A percentile compares a stretch with the other conserved stretches of the same genome.
phyloP scores from a whole-genome alignment of 257 asterid species.

The Solanum pennellii region DNA sequence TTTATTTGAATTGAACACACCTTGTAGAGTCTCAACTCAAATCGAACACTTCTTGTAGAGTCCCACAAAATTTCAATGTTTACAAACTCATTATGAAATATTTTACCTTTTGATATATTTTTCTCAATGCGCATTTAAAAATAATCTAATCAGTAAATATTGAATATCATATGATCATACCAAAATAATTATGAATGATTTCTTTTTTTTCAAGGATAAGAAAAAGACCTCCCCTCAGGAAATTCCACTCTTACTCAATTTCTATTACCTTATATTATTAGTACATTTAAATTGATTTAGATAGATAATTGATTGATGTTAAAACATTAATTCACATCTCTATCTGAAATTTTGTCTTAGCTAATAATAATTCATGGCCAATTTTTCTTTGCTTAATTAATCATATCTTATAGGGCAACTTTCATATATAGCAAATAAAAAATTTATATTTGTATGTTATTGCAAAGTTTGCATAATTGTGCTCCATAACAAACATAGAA shows the following conservation, averaged over 20 bases:
- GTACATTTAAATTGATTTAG: neutral
- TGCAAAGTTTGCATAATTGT: no score
- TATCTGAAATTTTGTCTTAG: neutral
- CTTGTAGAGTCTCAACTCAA: no score
- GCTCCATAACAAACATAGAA: no score
- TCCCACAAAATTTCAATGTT: no score
- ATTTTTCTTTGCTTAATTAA: neutral
- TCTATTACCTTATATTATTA: neutral
- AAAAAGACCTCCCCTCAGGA: neutral
- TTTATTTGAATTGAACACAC: no score
- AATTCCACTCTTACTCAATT: neutral
- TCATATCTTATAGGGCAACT: no score
- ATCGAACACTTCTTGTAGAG: no score
- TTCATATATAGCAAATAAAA: no score
- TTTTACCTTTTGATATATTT: neutral
- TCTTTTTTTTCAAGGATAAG: neutral
- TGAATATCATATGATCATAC: neutral
- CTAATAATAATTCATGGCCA: neutral
- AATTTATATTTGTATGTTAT: no score
- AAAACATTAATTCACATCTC: neutral
- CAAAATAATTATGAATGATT: neutral
- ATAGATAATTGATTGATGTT: neutral
- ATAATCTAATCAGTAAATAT: neutral
- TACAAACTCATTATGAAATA: neutral
- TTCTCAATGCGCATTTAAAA: accelerated